Evolutionary conservation across 208 protist species (phyloP).

Genomic region (Leishmania arabica): DNA sequence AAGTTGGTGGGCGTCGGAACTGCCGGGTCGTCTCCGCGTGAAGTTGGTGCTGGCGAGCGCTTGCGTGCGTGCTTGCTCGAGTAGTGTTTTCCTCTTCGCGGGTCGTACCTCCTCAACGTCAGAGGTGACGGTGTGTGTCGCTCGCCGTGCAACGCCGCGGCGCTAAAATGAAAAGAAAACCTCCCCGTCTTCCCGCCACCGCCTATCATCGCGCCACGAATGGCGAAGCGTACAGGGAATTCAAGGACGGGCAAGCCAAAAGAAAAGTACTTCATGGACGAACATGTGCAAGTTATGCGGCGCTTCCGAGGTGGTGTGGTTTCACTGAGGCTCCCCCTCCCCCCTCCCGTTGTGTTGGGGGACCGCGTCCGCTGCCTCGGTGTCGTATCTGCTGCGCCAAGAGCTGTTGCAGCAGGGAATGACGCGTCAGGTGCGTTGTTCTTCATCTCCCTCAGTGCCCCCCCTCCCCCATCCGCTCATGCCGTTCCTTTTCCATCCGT

Average conservation of each 20-base stretch:
- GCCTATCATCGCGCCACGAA: neutral
- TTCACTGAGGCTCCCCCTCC: neutral
- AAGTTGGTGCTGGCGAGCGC: neutral
- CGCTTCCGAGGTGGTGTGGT: neutral
- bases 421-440: neutral
- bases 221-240: neutral
- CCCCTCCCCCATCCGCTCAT: neutral
- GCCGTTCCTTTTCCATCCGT: neutral
- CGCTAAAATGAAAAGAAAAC: neutral
- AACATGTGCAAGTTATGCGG: neutral
- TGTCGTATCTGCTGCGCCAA: neutral
- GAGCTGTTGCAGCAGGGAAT: neutral
- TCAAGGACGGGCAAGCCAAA: neutral
- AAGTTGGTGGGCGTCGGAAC: conserved; percentile 21
- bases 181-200: neutral
- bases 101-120: neutral
- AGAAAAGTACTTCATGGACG: neutral
- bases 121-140: neutral
- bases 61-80: conserved; percentile 7
- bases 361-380: neutral
- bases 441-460: neutral
- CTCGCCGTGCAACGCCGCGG: neutral
- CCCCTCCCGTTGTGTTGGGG: neutral
- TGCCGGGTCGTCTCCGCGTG: neutral
- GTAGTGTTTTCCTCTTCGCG: neutral